These are phyloP conservation scores for Talaromyces thailandensis DNA, from an alignment of 495 filamentous ascomycete species.

Conservation along the genomic window DNA sequence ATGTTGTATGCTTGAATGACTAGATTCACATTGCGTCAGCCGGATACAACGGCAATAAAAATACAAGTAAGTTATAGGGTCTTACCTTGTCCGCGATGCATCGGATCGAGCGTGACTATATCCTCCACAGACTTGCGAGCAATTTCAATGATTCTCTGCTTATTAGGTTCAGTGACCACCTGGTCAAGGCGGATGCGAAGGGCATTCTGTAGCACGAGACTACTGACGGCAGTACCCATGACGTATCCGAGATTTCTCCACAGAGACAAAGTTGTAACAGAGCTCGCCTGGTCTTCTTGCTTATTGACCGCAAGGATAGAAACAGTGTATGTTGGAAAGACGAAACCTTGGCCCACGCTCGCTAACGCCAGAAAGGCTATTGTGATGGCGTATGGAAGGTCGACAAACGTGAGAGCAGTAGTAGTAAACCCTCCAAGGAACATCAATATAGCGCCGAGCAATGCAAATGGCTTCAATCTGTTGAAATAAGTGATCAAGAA, in stretches of 20 bases:
- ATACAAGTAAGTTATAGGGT: background rate
- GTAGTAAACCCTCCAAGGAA: slow-evolving; percentile 49
- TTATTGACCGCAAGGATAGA: slow-evolving; percentile 57
- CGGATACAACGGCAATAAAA: slow-evolving; percentile 11
- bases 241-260: slow-evolving; percentile 62
- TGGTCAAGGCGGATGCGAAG: slow-evolving; percentile 48
- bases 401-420: slow-evolving; percentile 36
- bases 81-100: slow-evolving; percentile 45
- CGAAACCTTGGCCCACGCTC: slow-evolving; percentile 57
- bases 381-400: slow-evolving; percentile 49
- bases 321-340: slow-evolving; percentile 55
- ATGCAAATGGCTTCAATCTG: slow-evolving; percentile 52
- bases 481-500: slow-evolving; percentile 62
- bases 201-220: slow-evolving; percentile 67
- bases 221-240: slow-evolving; percentile 61
- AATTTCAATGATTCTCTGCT: slow-evolving; percentile 38
- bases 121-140: slow-evolving; percentile 47
- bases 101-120: slow-evolving; percentile 36
- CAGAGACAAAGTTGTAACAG: slow-evolving; percentile 60
- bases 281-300: slow-evolving; percentile 66
- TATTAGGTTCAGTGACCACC: slow-evolving; percentile 46
- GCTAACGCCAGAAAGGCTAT: slow-evolving; percentile 53
- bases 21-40: slow-evolving; percentile 16
- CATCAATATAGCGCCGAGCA: slow-evolving; percentile 43
- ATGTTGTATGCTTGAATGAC: slow-evolving; percentile 52